Percentiles rank a stretch among this genome's conserved stretches.
phyloP scores from a whole-genome alignment of 768 basidiomycete species.

The Porpolomopsis calyptriformis region DNA sequence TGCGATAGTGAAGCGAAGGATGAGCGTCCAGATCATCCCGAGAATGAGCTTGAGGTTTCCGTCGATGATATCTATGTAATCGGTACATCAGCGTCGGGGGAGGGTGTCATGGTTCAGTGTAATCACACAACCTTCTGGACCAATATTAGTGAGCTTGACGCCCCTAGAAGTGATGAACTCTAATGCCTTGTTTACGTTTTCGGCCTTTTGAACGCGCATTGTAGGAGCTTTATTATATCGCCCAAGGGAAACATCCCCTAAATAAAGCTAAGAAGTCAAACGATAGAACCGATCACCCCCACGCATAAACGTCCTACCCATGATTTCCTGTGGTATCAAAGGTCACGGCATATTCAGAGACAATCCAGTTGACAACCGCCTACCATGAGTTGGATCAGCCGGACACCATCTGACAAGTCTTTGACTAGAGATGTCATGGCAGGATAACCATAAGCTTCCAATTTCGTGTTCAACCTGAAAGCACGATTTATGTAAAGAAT shows the following conservation, averaged over 20 bases:
- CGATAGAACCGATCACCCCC: background rate
- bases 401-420: slow-evolving; percentile 92
- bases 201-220: slow-evolving; percentile 93
- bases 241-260: slow-evolving; percentile 88
- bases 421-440: slow-evolving; percentile 82
- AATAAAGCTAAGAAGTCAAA: background rate
- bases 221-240: slow-evolving; percentile 83
- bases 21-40: slow-evolving; percentile 99
- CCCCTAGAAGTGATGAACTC: slow-evolving; percentile 92
- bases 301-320: slow-evolving; percentile 47
- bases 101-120: background rate
- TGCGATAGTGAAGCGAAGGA: slow-evolving; percentile 94
- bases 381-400: slow-evolving; percentile 91
- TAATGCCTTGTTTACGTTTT: slow-evolving; percentile 95
- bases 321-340: slow-evolving; percentile 65
- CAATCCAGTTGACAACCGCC: background rate
- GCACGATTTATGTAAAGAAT: slow-evolving; percentile 8
- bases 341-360: background rate
- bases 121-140: slow-evolving; percentile 65
- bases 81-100: slow-evolving; percentile 1
- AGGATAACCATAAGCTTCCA: slow-evolving; percentile 75
- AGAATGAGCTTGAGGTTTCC: slow-evolving; percentile 97
- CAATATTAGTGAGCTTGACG: slow-evolving; percentile 95
- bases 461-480: slow-evolving; percentile 86
- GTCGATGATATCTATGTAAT: slow-evolving; percentile 82